Base-by-base conservation (phyloP, 2,329 filamentous ascomycete species). In the Teratosphaeria nubilosa region DNA sequence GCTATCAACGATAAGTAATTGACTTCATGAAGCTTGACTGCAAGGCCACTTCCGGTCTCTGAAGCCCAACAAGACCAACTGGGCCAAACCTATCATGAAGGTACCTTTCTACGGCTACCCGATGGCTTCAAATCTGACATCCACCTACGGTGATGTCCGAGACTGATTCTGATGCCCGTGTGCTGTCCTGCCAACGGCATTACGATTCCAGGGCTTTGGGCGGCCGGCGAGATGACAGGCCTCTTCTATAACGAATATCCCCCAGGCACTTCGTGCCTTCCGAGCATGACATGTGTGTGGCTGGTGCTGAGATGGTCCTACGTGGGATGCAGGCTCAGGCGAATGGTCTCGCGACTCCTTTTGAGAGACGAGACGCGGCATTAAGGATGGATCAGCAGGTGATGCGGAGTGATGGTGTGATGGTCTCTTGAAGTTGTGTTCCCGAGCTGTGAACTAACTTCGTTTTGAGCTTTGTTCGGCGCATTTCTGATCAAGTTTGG, bases 1-100 rank as follows among this genome's bases (percentile, higher is more conserved):
- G 71, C 74, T 10, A 71, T 73, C 58, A 70, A 74, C 56, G 69
- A 75, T 56, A 75, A 71, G 51, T 64, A 66, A 9, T 77, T 76
- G 68, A 76, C 58, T 63, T 76, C 27, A 73, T 76, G 73, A 72
- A 71, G 59, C 67, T 76, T 5, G 73, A 75, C 56, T 72, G 72
- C 5, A 76, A 76, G 59, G 66, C 70, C 0, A 75, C 73, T 0
- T 70, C 60, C 2, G 73, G 73, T 3, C 64, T 76, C 64, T 76
- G 4, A 66, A 61, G 24, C 70, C 70, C 1, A 70, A 74, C 56
- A 74, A 75, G 63, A 72, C 69, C 1, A 76, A 75, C 37, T 76
- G 73, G 73, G 73, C 73, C n/a, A 69, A 69, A 37, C 71, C 70
- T 20, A 75, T 75, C 54, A 64, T 63, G 20, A 71, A 68, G 50